These are phyloP conservation scores for Linnemannia zychae DNA, from an alignment of 192 early-diverging fungal genomes.

Conservation along the genomic window DNA sequence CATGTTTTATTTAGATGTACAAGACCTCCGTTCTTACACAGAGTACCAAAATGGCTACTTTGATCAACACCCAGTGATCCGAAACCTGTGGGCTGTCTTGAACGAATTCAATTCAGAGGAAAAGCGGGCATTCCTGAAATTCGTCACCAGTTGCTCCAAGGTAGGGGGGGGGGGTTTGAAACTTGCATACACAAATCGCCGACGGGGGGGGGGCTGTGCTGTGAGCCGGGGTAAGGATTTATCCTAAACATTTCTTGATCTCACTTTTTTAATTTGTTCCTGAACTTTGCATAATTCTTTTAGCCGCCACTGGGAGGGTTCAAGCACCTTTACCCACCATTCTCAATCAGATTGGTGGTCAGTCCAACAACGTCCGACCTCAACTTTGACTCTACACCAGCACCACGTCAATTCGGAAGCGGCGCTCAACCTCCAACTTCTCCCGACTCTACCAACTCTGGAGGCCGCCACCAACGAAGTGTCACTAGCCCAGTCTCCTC, in stretches of 20 bases:
- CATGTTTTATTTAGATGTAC: slow-evolving; percentile 63
- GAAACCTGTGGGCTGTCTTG: slow-evolving; percentile 77
- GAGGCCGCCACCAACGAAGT: slow-evolving; percentile 7
- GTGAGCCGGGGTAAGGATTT: neutral
- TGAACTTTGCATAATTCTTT: neutral
- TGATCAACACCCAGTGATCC: slow-evolving; percentile 78
- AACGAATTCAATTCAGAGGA: slow-evolving; percentile 71
- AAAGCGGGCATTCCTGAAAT: slow-evolving; percentile 76
- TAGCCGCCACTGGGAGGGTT: slow-evolving; percentile 76
- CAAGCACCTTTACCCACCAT: slow-evolving; percentile 67
- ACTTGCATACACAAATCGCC: no score
- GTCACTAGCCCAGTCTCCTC: neutral
- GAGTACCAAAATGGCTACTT: slow-evolving; percentile 79
- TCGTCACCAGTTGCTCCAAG: slow-evolving; percentile 82
- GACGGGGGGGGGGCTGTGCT: no score
- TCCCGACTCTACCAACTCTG: neutral
- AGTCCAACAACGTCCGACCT: slow-evolving; percentile 23
- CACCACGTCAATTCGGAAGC: slow-evolving; percentile 34
- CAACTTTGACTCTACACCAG: slow-evolving; percentile 7
- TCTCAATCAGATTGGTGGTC: slow-evolving; percentile 68
- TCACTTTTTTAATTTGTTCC: slow-evolving; percentile 9
- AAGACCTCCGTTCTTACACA: slow-evolving; percentile 72
- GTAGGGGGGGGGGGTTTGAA: slow-evolving; percentile 41
- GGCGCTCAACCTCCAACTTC: slow-evolving; percentile 5
- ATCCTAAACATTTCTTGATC: neutral